These are phyloP conservation scores for Trichoderma atroviride DNA, from an alignment of 2,329 filamentous ascomycete species.

Conservation along the genomic window DNA sequence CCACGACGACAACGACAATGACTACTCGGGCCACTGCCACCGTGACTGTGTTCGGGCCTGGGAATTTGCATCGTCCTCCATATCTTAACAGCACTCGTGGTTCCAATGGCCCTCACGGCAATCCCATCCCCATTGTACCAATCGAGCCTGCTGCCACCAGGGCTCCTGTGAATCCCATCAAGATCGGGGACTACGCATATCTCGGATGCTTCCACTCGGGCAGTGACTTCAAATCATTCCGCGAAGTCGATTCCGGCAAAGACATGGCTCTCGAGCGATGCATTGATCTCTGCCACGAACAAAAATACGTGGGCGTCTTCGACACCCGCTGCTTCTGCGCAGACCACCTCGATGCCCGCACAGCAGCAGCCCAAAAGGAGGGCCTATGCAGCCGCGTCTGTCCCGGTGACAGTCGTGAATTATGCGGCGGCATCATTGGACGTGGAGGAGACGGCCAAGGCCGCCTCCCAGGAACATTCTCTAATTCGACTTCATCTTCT, in stretches of 20 bases:
- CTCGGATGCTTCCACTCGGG: constrained; percentile 49
- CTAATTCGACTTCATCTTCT: not conserved
- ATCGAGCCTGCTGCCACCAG: constrained; percentile 9
- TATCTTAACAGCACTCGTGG: not conserved
- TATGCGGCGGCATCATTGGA: constrained; percentile 47
- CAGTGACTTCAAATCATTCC: constrained; percentile 43
- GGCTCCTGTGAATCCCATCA: constrained; percentile 37
- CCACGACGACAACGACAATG: constrained; percentile 36
- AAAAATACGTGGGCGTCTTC: constrained; percentile 46
- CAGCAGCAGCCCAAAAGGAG: constrained; percentile 40
- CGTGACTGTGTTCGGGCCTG: constrained; percentile 30
- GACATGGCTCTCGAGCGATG: constrained; percentile 48
- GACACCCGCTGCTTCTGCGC: constrained; percentile 52
- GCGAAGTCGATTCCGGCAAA: constrained; percentile 33
- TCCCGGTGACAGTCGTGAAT: constrained; percentile 44
- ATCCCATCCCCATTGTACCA: constrained; percentile 7
- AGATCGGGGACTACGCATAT: constrained; percentile 39
- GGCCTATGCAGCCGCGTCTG: constrained; percentile 44
- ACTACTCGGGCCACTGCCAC: constrained; percentile 34
- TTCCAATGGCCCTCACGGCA: constrained; percentile 3
- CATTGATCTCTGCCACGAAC: constrained; percentile 41
- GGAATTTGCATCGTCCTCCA: not conserved
- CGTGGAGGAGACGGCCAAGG: not conserved
- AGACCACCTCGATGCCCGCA: constrained; percentile 43
- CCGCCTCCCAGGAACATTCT: not conserved